These are phyloP conservation scores for Phytopythium chamaehyphon DNA, from an alignment of 352 stramenopile genomes.

Conservation along the genomic window DNA sequence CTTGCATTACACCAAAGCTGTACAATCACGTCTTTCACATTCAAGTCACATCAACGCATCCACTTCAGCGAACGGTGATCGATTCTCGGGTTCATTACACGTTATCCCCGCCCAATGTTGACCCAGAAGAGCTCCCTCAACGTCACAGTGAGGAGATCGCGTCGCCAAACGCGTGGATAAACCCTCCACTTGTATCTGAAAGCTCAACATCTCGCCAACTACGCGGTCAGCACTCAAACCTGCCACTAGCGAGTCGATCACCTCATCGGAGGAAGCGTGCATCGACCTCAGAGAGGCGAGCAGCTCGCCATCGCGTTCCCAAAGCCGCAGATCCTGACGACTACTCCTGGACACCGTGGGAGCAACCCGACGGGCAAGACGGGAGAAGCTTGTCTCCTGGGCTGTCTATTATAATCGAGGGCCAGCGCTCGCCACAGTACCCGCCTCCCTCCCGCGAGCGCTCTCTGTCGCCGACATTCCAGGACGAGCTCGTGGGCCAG, in stretches of 20 bases:
- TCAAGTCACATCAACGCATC: constrained; percentile 31
- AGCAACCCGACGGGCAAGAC: not conserved
- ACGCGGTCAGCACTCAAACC: too few relatives aligned
- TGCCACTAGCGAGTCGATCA: too few relatives aligned
- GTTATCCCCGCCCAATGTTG: constrained; percentile 9
- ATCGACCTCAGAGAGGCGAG: constrained; percentile 1
- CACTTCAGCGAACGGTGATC: constrained; percentile 44
- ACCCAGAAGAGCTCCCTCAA: constrained; percentile 7
- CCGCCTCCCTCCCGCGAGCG: not conserved
- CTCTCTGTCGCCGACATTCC: constrained; percentile 1
- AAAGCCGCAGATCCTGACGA: constrained; percentile 10
- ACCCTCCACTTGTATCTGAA: too few relatives aligned
- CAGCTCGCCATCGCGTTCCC: constrained; percentile 10
- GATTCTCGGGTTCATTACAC: constrained; percentile 54
- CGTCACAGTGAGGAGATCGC: constrained; percentile 5
- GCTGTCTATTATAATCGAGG: not conserved
- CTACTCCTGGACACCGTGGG: not conserved
- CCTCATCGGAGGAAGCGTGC: too few relatives aligned
- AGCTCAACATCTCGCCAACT: too few relatives aligned
- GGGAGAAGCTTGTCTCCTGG: not conserved
- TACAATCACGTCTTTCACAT: constrained; percentile 51
- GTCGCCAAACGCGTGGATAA: not conserved
- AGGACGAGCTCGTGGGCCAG: constrained; percentile 5
- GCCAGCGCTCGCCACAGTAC: constrained; percentile 4
- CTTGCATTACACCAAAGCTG: too few relatives aligned